Evolutionary conservation across 2,329 filamentous ascomycete species (phyloP).

Genomic region (Aspergillus costaricaensis): DNA sequence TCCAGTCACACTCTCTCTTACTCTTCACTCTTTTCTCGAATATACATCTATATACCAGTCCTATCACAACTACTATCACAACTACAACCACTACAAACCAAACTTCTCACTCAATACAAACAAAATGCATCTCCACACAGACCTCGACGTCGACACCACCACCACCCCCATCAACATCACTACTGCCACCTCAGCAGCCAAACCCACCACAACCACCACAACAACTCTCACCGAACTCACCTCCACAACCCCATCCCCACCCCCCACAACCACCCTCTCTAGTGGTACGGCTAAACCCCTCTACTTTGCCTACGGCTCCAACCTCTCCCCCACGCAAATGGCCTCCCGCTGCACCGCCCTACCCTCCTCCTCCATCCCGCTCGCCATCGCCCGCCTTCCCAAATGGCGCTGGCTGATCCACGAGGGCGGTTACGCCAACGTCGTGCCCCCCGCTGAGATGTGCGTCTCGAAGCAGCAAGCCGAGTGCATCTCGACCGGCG

Average conservation of each 20-base stretch:
- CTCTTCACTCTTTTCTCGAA: too few species aligned
- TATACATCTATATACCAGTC: too few species aligned
- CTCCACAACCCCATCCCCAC: slow-evolving; percentile 23
- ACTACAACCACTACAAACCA: not conserved
- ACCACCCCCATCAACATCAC: slow-evolving; percentile 2
- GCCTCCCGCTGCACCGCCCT: slow-evolving; percentile 36
- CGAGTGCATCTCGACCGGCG: too few species aligned
- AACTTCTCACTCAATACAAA: not conserved
- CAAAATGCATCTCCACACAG: slow-evolving; percentile 13
- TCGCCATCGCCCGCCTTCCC: slow-evolving; percentile 43
- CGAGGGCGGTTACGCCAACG: slow-evolving; percentile 45
- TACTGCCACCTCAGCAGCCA: not conserved
- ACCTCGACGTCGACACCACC: not conserved
- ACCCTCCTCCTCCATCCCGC: slow-evolving; percentile 37
- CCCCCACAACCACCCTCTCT: slow-evolving; percentile 9
- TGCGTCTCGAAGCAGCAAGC: slow-evolving; percentile 21
- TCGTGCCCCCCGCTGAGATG: slow-evolving; percentile 32
- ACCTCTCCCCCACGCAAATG: slow-evolving; percentile 47
- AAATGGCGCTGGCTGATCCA: slow-evolving; percentile 47
- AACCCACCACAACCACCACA: slow-evolving; percentile 7
- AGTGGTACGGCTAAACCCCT: slow-evolving; percentile 27
- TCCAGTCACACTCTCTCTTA: too few species aligned
- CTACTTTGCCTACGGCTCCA: slow-evolving; percentile 50
- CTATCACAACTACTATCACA: too few species aligned
- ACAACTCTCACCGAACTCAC: slow-evolving; percentile 1